phyloP scores from a whole-genome alignment of 352 stramenopile genomes.

The Phytopythium sindhum region DNA sequence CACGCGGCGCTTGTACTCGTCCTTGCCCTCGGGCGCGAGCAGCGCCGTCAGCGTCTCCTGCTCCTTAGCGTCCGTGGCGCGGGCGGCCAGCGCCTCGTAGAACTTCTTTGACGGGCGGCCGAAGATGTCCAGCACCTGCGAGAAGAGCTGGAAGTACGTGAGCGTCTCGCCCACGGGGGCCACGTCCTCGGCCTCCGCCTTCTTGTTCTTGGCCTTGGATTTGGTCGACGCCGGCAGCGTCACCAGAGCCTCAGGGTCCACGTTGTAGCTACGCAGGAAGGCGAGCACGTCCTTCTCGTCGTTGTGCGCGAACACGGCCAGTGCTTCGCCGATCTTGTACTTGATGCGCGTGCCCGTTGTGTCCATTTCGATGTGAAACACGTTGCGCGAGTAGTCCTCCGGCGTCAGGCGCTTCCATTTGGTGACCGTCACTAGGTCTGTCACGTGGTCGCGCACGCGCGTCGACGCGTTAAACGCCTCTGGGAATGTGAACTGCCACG shows the following conservation, averaged over 20 bases:
- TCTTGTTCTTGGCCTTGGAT: constrained; percentile 51
- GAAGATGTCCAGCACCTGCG: constrained; percentile 83
- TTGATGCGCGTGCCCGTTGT: constrained; percentile 73
- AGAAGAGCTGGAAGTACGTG: constrained; percentile 81
- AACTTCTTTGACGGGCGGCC: constrained; percentile 82
- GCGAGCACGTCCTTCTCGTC: constrained; percentile 65
- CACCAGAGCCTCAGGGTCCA: constrained; percentile 66
- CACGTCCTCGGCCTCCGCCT: constrained; percentile 16
- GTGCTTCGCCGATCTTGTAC: constrained; percentile 83
- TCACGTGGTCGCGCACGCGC: constrained; percentile 64
- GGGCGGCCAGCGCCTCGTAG: constrained; percentile 63
- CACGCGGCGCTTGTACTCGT: constrained; percentile 77
- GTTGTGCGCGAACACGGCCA: constrained; percentile 86
- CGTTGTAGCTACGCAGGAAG: constrained; percentile 65
- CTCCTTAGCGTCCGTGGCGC: constrained; percentile 71
- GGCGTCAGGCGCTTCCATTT: constrained; percentile 82
- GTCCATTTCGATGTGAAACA: constrained; percentile 88
- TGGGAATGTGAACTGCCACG: constrained; percentile 70
- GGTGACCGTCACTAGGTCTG: constrained; percentile 65
- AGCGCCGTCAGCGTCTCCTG: constrained; percentile 45
- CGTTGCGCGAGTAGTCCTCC: constrained; percentile 77
- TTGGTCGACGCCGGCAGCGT: constrained; percentile 59
- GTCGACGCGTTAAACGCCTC: constrained; percentile 46
- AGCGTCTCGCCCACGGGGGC: constrained; percentile 53
- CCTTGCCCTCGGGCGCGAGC: constrained; percentile 70